A percentile compares a stretch with the other conserved stretches of the same genome.
Conservation (phyloP, 2,329 filamentous ascomycete genomes). For the Phialocephala subalpina region DNA sequence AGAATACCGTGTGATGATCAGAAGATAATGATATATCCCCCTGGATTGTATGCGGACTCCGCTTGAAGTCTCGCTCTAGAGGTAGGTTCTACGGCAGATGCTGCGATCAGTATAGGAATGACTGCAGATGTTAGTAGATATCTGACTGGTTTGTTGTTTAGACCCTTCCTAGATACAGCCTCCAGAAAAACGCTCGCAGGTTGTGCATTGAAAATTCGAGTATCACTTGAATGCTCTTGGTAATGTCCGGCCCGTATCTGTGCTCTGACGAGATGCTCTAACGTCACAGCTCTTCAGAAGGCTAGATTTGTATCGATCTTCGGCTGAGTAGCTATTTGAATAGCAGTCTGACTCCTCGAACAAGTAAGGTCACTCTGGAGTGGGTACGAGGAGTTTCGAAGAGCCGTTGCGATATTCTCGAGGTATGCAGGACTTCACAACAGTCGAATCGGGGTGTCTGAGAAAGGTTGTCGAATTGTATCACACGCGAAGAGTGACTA, state of each 20-base stretch:
- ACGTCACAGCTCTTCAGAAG: constrained; percentile 71
- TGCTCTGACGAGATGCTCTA: constrained; percentile 67
- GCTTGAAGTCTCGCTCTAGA: too few relatives aligned
- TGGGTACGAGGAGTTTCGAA: constrained; percentile 46
- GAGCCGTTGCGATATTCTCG: constrained; percentile 33
- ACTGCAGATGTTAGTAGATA: too few relatives aligned
- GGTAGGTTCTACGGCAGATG: too few relatives aligned
- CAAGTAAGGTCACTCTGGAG: constrained; percentile 41
- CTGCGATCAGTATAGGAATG: too few relatives aligned
- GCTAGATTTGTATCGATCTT: constrained; percentile 49
- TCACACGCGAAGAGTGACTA: constrained; percentile 43
- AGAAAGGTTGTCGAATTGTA: constrained; percentile 43
- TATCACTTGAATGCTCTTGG: constrained; percentile 16
- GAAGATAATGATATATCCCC: neutral
- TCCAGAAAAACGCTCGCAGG: too few relatives aligned
- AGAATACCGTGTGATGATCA: neutral
- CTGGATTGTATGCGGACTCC: too few relatives aligned
- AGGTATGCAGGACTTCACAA: constrained; percentile 23
- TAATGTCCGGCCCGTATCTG: constrained; percentile 74
- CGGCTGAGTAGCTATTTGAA: constrained; percentile 44
- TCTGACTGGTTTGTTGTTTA: too few relatives aligned
- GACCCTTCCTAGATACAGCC: too few relatives aligned
- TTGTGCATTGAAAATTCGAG: too few relatives aligned
- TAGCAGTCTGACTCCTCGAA: constrained; percentile 46
- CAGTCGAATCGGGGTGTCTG: constrained; percentile 34